Conservation (phyloP, 352 stramenopile species). For the Plasmopara halstedii region DNA sequence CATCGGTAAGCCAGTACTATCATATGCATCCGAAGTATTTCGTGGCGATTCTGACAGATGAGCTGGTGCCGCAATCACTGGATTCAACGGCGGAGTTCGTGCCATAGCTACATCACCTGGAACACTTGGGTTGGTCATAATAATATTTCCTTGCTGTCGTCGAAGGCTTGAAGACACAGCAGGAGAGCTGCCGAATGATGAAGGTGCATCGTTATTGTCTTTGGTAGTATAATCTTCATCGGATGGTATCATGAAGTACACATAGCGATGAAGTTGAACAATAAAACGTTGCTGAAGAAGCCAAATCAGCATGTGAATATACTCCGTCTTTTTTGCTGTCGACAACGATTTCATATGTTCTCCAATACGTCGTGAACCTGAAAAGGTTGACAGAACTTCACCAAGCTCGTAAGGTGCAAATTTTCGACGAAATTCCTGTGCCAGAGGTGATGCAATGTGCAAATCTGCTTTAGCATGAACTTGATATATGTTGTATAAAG, state of each 20-base stretch:
- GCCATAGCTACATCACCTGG: too few relatives aligned
- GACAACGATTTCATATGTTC: conserved; percentile 76
- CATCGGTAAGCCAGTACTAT: conserved; percentile 11
- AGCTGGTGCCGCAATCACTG: conserved; percentile 14
- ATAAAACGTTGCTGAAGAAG: conserved; percentile 80
- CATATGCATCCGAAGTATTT: conserved; percentile 7
- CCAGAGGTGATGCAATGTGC: conserved; percentile 34
- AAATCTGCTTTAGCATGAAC: conserved; percentile 55
- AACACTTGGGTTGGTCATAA: conserved; percentile 16
- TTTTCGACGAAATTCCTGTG: conserved; percentile 65
- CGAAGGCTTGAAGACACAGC: conserved; percentile 23
- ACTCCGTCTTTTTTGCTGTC: conserved; percentile 65
- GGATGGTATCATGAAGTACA: conserved; percentile 81
- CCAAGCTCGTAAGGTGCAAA: conserved; percentile 63
- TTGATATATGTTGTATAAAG: conserved; percentile 84
- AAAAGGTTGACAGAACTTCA: conserved; percentile 70
- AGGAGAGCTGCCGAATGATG: conserved; percentile 22
- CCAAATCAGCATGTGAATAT: conserved; percentile 85
- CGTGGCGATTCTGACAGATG: conserved; percentile 7
- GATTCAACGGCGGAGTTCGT: conserved; percentile 23
- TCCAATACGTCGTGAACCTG: conserved; percentile 55
- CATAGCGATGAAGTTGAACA: conserved; percentile 76
- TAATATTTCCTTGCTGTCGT: conserved; percentile 21
- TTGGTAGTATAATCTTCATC: conserved; percentile 46
- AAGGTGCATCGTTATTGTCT: conserved; percentile 4